These are phyloP conservation scores for Exutisphaerella laricina DNA, from an alignment of 2,329 filamentous ascomycete genomes.

Conservation along the genomic window DNA sequence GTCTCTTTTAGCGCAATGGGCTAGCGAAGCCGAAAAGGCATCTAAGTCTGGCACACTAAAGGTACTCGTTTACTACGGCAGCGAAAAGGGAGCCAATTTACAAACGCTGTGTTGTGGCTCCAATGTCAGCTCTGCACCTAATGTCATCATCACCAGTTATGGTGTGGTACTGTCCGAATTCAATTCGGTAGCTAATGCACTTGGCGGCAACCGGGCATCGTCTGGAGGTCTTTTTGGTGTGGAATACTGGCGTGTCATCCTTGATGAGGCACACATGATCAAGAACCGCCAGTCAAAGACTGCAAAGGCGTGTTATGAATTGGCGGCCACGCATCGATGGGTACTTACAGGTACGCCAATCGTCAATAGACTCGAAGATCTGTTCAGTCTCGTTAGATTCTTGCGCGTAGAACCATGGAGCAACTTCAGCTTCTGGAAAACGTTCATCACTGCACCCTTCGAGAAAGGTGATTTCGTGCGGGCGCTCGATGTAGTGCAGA, in stretches of 20 bases:
- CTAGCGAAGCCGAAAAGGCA: conserved; percentile 87
- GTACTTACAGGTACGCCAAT: conserved; percentile 92
- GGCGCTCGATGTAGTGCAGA: conserved; percentile 93
- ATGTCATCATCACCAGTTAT: conserved; percentile 92
- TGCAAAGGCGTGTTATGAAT: conserved; percentile 87
- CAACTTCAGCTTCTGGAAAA: conserved; percentile 99
- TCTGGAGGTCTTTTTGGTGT: conserved; percentile 71
- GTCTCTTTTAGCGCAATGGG: conserved; percentile 94
- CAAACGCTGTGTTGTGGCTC: conserved; percentile 69
- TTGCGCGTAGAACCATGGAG: conserved; percentile 94
- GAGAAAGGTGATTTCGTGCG: conserved; percentile 92
- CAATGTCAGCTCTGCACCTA: conserved; percentile 71
- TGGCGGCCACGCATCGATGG: conserved; percentile 83
- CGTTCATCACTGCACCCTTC: conserved; percentile 95
- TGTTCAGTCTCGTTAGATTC: conserved; percentile 90
- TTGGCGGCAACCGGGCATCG: conserved; percentile 54
- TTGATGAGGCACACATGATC: conserved; percentile 93
- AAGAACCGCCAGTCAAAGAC: conserved; percentile 86
- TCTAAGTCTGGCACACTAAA: conserved; percentile 78
- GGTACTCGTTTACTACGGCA: conserved; percentile 85
- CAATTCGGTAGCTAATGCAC: conserved; percentile 59
- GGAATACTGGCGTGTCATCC: conserved; percentile 88
- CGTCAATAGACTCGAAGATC: conserved; percentile 88
- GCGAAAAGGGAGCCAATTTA: conserved; percentile 73
- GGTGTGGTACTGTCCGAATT: conserved; percentile 88